Evolutionary conservation across 2,329 filamentous ascomycete genomes (phyloP).

Genomic region (Grosmannia penicillata): DNA sequence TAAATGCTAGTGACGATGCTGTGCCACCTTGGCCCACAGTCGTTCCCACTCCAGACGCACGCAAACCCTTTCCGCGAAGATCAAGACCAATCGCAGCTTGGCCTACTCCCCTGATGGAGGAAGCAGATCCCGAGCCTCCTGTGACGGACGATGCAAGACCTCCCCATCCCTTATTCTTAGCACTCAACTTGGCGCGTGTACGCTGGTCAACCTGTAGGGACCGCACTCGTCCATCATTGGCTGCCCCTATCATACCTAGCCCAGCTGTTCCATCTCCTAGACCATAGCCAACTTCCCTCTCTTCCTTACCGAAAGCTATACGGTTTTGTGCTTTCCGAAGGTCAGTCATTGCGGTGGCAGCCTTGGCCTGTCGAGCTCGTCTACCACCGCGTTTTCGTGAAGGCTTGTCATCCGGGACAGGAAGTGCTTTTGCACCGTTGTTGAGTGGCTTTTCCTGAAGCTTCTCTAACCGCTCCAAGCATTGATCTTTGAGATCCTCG

Average conservation of each 20-base stretch:
- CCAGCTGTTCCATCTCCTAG: constrained; percentile 73
- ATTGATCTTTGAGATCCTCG: constrained; percentile 66
- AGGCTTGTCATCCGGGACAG: constrained; percentile 90
- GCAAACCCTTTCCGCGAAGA: constrained; percentile 64
- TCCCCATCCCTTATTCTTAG: constrained; percentile 95
- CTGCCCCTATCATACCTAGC: constrained; percentile 86
- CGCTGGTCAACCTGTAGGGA: constrained; percentile 82
- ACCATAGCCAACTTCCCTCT: constrained; percentile 84
- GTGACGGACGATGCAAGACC: constrained; percentile 40
- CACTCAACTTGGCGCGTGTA: constrained; percentile 82
- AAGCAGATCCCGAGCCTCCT: constrained; percentile 53
- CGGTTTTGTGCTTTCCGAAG: constrained; percentile 91
- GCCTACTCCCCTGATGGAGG: constrained; percentile 68
- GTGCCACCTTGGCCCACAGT: constrained; percentile 56
- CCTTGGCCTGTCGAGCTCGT: constrained; percentile 85
- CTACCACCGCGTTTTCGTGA: constrained; percentile 83
- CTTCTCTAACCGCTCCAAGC: constrained; percentile 78
- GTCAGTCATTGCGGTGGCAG: constrained; percentile 93
- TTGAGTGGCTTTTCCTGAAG: constrained; percentile 83
- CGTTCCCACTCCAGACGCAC: constrained; percentile 68
- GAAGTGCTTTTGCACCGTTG: constrained; percentile 72
- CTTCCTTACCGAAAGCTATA: constrained; percentile 90
- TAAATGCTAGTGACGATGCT: constrained; percentile 80
- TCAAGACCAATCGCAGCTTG: constrained; percentile 48
- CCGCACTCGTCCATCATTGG: constrained; percentile 78